Evolutionary conservation across 305 asterid species (phyloP).

Genomic region (Fraxinus xanthoxyloides): DNA sequence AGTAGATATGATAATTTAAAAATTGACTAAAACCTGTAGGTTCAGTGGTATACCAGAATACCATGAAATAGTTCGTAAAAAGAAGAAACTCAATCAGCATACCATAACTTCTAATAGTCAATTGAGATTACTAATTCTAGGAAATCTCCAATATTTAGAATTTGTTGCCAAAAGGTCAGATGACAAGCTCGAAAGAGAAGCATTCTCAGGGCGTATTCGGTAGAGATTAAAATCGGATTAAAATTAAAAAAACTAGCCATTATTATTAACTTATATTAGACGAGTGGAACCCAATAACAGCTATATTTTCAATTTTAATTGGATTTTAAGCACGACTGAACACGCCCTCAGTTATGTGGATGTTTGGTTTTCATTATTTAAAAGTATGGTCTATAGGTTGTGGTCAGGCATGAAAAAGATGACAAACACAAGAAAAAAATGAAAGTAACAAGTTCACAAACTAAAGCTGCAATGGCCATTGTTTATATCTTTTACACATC

Average conservation of each 20-base stretch:
- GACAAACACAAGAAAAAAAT: not conserved
- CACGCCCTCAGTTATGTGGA: not conserved
- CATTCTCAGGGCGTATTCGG: too few species aligned
- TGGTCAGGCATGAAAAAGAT: not conserved
- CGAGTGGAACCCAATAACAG: too few species aligned
- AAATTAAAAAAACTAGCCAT: too few species aligned
- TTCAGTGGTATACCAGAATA: not conserved
- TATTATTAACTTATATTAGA: too few species aligned
- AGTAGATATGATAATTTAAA: not conserved
- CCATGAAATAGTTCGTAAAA: not conserved
- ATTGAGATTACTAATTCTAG: not conserved
- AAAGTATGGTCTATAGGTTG: not conserved
- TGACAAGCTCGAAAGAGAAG: not conserved
- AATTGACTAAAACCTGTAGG: not conserved
- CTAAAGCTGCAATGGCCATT: not conserved
- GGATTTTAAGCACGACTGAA: too few species aligned
- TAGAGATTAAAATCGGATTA: too few species aligned
- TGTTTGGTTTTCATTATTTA: not conserved
- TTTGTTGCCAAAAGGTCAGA: constrained; percentile 1
- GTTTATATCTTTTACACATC: not conserved
- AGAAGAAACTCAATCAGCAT: not conserved
- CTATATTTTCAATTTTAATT: too few species aligned
- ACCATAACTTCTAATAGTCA: not conserved
- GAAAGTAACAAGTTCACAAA: not conserved
- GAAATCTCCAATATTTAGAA: not conserved